These are phyloP conservation scores for Tephrocybe sp. DNA, from an alignment of 768 basidiomycete species.

Conservation along the genomic window DNA sequence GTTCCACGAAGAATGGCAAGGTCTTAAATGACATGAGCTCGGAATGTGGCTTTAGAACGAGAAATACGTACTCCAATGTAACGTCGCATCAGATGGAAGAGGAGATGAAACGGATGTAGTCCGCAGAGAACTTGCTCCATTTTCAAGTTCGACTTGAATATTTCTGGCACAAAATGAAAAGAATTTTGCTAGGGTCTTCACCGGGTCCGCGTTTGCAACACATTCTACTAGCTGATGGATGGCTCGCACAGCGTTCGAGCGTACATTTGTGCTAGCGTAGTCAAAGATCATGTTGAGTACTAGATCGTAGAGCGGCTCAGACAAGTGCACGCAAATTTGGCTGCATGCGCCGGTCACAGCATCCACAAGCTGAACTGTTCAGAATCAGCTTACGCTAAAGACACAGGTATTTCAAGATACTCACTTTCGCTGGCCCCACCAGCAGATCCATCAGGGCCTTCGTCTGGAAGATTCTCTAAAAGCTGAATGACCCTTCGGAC, in stretches of 20 bases:
- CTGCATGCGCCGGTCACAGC: conserved; percentile 75
- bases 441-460: conserved; percentile 62
- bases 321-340: conserved; percentile 75
- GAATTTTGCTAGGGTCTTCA: conserved; percentile 77
- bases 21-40: conserved; percentile 38
- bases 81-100: conserved; percentile 77
- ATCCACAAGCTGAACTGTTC: conserved; percentile 70
- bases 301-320: conserved; percentile 73
- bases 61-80: conserved; percentile 75
- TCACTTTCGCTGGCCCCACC: conserved; percentile 67
- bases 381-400: neutral
- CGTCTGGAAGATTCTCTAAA: conserved; percentile 85
- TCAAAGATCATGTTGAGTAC: conserved; percentile 83
- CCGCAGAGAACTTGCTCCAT: conserved; percentile 75
- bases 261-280: conserved; percentile 78
- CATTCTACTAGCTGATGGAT: conserved; percentile 87
- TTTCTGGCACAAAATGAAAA: conserved; percentile 69
- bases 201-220: conserved; percentile 77
- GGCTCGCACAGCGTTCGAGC: conserved; percentile 83
- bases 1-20: conserved; percentile 76
- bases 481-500: conserved; percentile 76
- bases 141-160: conserved; percentile 77
- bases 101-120: conserved; percentile 71
- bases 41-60: neutral
- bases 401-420: neutral